Conservation (phyloP, 441 rosid species). For the Erysimum cheiri region DNA sequence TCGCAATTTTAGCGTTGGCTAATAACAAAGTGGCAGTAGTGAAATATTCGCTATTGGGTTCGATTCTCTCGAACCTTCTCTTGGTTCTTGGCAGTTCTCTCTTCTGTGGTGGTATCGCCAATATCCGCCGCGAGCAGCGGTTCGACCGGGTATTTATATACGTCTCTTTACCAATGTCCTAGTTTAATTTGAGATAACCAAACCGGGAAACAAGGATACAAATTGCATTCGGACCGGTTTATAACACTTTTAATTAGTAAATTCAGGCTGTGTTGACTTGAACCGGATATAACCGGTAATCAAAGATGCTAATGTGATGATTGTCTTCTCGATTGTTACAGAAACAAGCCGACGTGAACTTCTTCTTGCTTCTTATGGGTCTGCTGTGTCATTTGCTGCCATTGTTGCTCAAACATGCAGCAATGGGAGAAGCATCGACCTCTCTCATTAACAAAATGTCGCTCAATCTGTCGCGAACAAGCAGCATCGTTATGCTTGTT, state of each 20-base stretch:
- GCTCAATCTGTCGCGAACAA: constrained; percentile 69
- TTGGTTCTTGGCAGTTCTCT: constrained; percentile 72
- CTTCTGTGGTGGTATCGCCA: constrained; percentile 67
- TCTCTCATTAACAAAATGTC: constrained; percentile 45
- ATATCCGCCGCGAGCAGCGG: constrained; percentile 56
- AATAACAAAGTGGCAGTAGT: constrained; percentile 57
- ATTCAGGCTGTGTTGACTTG: not conserved
- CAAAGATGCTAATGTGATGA: not conserved
- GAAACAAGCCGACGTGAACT: constrained; percentile 90
- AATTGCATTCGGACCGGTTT: not conserved
- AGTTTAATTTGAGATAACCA: not conserved
- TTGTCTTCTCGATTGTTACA: constrained; percentile 41
- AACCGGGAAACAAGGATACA: constrained; percentile 1
- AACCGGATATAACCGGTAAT: not conserved
- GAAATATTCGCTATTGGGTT: constrained; percentile 66
- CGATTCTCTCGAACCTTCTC: constrained; percentile 73
- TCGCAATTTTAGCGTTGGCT: constrained; percentile 61
- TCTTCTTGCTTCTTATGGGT: constrained; percentile 64
- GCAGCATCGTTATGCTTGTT: constrained; percentile 75
- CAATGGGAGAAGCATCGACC: constrained; percentile 35
- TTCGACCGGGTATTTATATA: constrained; percentile 58
- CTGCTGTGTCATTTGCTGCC: constrained; percentile 78
- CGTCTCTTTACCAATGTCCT: not conserved
- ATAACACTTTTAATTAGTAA: not conserved
- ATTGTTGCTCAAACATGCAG: constrained; percentile 54